These are phyloP conservation scores for Apiotrichum porosum DNA, from an alignment of 1,284 basidiomycete species.

Conservation along the genomic window DNA sequence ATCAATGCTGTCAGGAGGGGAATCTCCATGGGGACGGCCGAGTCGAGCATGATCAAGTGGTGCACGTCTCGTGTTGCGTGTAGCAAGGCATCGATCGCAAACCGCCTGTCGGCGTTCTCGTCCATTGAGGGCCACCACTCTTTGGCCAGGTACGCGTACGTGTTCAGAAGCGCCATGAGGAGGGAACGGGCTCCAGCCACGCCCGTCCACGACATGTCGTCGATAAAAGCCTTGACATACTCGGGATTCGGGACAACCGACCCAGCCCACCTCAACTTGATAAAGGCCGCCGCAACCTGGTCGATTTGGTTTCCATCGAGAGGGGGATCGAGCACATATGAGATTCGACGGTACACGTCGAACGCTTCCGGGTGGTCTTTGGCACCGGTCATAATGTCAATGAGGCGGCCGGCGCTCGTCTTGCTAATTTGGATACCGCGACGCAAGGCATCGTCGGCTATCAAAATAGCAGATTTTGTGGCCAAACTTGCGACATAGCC, in stretches of 20 bases:
- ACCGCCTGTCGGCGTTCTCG: conserved; percentile 1
- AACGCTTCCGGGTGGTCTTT: conserved; percentile 58
- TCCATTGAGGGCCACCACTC: not conserved
- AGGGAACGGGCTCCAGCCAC: conserved; percentile 60
- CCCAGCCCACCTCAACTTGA: conserved; percentile 54
- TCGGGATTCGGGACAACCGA: conserved; percentile 54
- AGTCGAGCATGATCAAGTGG: conserved; percentile 71
- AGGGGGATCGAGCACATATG: conserved; percentile 41
- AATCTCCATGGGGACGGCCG: conserved; percentile 66
- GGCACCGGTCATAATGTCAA: conserved; percentile 53
- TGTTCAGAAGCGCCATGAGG: conserved; percentile 66
- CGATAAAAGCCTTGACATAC: conserved; percentile 69
- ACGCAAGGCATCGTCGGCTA: too few relatives aligned
- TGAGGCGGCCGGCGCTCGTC: too few relatives aligned
- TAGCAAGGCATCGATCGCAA: conserved; percentile 21
- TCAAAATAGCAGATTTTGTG: too few relatives aligned
- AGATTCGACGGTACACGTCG: conserved; percentile 56
- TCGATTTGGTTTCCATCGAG: conserved; percentile 59
- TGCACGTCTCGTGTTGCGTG: conserved; percentile 63
- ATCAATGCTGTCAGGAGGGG: conserved; percentile 16
- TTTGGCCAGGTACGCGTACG: conserved; percentile 37
- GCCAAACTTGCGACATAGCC: too few relatives aligned
- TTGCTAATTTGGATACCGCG: too few relatives aligned
- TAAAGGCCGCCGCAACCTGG: conserved; percentile 61
- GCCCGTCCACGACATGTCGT: conserved; percentile 75